Evolutionary conservation across 202 grass and related monocot genomes (phyloP), one percentile per base, ranked within the genome.

Genomic region (Hordeum pubiflorum): DNA sequence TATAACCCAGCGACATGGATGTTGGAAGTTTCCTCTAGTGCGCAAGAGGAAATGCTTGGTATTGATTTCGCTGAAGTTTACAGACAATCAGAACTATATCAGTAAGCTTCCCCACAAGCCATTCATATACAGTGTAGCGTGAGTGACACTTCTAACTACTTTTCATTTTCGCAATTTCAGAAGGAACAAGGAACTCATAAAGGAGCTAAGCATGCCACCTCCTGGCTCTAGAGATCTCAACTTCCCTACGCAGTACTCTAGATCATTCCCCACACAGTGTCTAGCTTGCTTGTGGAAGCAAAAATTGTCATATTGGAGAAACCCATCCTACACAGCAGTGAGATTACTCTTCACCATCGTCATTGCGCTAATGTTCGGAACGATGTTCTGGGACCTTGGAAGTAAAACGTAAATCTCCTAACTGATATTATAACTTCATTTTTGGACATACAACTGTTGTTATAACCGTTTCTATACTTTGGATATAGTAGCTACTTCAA

Each of bases 1-100:
- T 94, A 91, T 79, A 94, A 94, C 36, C 91, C 91, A 31, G 91
- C 94, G 81, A 94, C 94, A 36, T 94, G 94, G 94, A 97, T 97
- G 94, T 64, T 97, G 87, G 94, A 97, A 82, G 89, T 84, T 66
- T 84, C 81, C 11, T 75, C 94, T 79, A 65, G 26, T 56, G 75
- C 91, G 50, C 94, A 97, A 76, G 94, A 97, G 74, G 89, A 94
- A 71, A 43, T 86, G 62, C 86, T 94, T 0, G 86, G 84, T 23
- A 56, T 94, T 59, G 78, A 89, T 87, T 97, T 97, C 24, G 36
- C 64, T 79, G 84, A 94, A 70, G 64, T 77, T 41, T 97, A 94
- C 88, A 92, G 48, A 50, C 84, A 84, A 39, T 97, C 94, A 6
- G 87, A 91, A 58, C 50, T 97, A 62, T 89, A 90, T 55, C 80